phyloP scores from a whole-genome alignment of 1,139 yeast species.

The Protomyces pachydermus region DNA sequence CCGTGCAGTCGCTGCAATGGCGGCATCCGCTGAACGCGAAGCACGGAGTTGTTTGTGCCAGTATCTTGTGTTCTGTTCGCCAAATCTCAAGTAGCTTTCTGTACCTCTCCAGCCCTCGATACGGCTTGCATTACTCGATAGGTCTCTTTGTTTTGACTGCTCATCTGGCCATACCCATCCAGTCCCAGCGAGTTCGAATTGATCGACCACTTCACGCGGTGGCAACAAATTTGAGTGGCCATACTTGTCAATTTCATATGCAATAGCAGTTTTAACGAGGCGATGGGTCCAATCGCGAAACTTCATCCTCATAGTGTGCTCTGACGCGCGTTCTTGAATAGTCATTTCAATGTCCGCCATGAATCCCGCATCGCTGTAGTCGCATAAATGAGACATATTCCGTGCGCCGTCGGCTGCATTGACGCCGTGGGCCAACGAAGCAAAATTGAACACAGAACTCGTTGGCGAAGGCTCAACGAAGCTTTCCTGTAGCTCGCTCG shows the following conservation, averaged over 20 bases:
- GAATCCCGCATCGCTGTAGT: conserved; percentile 35
- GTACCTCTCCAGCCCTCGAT: conserved; percentile 41
- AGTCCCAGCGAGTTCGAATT: conserved; percentile 37
- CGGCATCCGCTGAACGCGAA: not conserved
- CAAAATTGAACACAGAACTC: conserved; percentile 9
- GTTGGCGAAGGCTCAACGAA: conserved; percentile 12
- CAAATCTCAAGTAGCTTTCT: conserved; percentile 34
- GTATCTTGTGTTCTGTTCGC: not conserved
- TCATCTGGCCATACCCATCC: conserved; percentile 40
- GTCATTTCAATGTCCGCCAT: conserved; percentile 38
- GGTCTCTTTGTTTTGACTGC: conserved; percentile 35
- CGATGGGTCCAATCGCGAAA: conserved; percentile 38
- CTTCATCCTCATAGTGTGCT: conserved; percentile 38
- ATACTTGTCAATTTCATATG: conserved; percentile 37
- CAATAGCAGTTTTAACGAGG: conserved; percentile 39
- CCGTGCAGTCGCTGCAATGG: conserved; percentile 35
- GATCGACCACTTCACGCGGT: conserved; percentile 22
- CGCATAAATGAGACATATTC: conserved; percentile 28
- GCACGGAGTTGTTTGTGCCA: not conserved
- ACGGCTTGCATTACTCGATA: conserved; percentile 36
- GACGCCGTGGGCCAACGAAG: conserved; percentile 21
- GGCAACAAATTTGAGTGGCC: conserved; percentile 39
- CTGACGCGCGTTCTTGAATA: conserved; percentile 40
- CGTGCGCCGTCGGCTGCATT: conserved; percentile 2
- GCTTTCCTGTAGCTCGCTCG: conserved; percentile 20